A percentile compares a stretch with the other conserved stretches of the same genome.
Conservation (phyloP, 2,329 filamentous ascomycete genomes). For the Sphaerulina vaccinii region DNA sequence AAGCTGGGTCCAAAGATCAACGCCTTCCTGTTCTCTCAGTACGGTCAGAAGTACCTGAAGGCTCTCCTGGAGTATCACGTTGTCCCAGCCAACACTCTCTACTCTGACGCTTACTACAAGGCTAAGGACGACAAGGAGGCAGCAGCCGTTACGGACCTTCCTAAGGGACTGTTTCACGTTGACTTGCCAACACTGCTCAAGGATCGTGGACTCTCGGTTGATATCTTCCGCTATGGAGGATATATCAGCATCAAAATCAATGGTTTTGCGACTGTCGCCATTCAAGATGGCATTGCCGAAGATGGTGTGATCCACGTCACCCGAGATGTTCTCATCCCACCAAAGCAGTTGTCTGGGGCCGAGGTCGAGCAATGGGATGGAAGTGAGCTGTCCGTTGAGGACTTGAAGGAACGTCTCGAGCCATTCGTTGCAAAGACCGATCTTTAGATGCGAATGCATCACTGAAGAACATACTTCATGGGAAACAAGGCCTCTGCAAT, state of each 20-base stretch:
- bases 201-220: constrained; percentile 65
- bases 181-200: constrained; percentile 72
- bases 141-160: constrained; percentile 33
- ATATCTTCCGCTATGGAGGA: constrained; percentile 67
- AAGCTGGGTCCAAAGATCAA: constrained; percentile 71
- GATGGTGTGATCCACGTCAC: constrained; percentile 85
- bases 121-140: constrained; percentile 25
- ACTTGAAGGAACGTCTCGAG: constrained; percentile 57
- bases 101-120: constrained; percentile 76
- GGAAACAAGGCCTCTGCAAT: no score
- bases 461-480: background rate
- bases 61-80: constrained; percentile 79
- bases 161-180: constrained; percentile 58
- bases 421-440: constrained; percentile 43
- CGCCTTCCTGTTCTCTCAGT: constrained; percentile 79
- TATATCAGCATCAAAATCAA: constrained; percentile 74
- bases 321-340: constrained; percentile 71
- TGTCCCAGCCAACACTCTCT: constrained; percentile 70
- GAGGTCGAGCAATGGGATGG: constrained; percentile 44
- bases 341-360: constrained; percentile 52
- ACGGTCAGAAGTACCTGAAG: constrained; percentile 71
- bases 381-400: constrained; percentile 59
- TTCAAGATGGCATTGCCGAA: constrained; percentile 68
- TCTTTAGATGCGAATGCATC: constrained; percentile 22
- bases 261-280: constrained; percentile 62